Percentiles rank a stretch among this genome's conserved stretches.
Conservation (phyloP, 768 basidiomycete genomes). For the Psilocybe tampanensis region DNA sequence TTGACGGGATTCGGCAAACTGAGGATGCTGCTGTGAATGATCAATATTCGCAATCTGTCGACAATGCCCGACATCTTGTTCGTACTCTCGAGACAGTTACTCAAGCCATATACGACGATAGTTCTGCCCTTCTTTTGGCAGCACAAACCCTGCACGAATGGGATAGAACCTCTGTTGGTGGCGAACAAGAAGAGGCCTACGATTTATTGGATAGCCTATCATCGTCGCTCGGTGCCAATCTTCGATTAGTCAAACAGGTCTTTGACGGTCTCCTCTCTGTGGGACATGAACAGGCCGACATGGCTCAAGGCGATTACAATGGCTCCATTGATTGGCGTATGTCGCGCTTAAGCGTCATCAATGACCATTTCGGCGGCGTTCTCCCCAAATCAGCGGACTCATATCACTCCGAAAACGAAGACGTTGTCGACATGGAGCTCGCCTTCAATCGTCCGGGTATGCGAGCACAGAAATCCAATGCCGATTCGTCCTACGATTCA, state of each 20-base stretch:
- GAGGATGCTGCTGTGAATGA: conserved; percentile 46
- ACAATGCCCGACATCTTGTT: conserved; percentile 66
- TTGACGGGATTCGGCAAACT: conserved; percentile 69
- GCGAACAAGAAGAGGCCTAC: conserved; percentile 35
- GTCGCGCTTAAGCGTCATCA: conserved; percentile 68
- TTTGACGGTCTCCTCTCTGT: conserved; percentile 63
- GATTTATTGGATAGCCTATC: conserved; percentile 54
- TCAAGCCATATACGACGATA: conserved; percentile 78
- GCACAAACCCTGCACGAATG: conserved; percentile 54
- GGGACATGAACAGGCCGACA: conserved; percentile 72
- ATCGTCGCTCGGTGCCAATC: conserved; percentile 57
- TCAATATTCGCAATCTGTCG: conserved; percentile 65
- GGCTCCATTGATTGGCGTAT: conserved; percentile 79
- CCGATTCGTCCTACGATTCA: conserved; percentile 29
- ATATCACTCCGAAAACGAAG: conserved; percentile 45
- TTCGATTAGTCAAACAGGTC: conserved; percentile 55
- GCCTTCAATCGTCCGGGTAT: conserved; percentile 47
- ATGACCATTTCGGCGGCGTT: conserved; percentile 47
- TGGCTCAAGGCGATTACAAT: conserved; percentile 70
- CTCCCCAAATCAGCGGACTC: conserved; percentile 32
- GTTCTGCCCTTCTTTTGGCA: conserved; percentile 57
- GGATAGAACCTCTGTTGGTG: conserved; percentile 31
- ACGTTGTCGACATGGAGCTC: conserved; percentile 59
- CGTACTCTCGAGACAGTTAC: conserved; percentile 69
- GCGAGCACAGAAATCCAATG: conserved; percentile 29